Evolutionary conservation across 305 asterid genomes (phyloP).

Genomic region (Fraxinus angustifolia): DNA sequence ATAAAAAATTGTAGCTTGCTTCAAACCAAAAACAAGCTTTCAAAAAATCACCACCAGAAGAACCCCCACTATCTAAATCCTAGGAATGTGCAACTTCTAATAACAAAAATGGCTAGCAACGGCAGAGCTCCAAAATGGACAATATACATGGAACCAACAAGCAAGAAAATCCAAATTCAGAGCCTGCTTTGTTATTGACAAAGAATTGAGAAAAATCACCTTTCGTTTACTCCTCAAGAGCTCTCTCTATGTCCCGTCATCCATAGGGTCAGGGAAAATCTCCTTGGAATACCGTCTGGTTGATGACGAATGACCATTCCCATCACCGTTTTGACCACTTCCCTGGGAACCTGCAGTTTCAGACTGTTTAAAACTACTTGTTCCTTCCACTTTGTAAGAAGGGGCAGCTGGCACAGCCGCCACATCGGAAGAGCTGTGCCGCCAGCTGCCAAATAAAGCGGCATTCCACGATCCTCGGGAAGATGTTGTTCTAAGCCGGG

Average conservation of each 20-base stretch:
- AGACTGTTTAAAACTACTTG: conserved; percentile 50
- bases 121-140: conserved; percentile 14
- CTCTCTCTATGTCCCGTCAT: conserved; percentile 34
- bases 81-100: not conserved
- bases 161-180: conserved; percentile 23
- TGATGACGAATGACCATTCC: conserved; percentile 54
- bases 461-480: conserved; percentile 90
- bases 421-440: conserved; percentile 71
- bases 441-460: conserved; percentile 77
- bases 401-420: conserved; percentile 28
- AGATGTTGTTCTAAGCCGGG: conserved; percentile 70
- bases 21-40: not conserved
- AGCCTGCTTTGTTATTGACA: conserved; percentile 28
- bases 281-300: conserved; percentile 57
- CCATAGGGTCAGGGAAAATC: conserved; percentile 62
- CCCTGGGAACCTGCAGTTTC: conserved; percentile 61
- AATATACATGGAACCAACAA: conserved; percentile 24
- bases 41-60: not conserved
- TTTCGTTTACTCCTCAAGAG: conserved; percentile 20
- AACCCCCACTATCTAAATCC: not conserved
- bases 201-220: conserved; percentile 24
- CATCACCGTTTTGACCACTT: conserved; percentile 46
- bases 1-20: not conserved
- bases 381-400: conserved; percentile 44
- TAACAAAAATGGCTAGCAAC: not conserved